phyloP scores from a whole-genome alignment of 345 rosid species.

The Rhodamnia rubescens region DNA sequence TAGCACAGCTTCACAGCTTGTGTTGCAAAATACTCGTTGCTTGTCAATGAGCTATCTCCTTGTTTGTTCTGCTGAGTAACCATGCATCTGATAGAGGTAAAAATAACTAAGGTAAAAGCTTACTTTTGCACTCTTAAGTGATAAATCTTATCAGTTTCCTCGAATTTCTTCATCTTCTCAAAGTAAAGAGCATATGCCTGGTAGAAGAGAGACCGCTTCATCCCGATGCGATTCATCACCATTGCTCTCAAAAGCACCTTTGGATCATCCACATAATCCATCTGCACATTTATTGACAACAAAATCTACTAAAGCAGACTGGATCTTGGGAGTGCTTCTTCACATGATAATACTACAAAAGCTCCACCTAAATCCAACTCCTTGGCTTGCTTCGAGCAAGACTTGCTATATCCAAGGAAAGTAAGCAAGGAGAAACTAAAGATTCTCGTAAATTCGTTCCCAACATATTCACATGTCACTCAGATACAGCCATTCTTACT shows the following conservation, averaged over 20 bases:
- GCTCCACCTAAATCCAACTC: not conserved
- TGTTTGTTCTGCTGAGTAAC: not conserved
- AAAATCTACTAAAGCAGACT: not conserved
- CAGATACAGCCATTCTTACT: not conserved
- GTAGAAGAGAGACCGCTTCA: conserved; percentile 58
- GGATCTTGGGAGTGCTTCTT: not conserved
- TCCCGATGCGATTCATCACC: conserved; percentile 73
- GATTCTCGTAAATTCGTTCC: not conserved
- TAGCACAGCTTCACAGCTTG: not conserved
- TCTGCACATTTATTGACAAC: conserved; percentile 27
- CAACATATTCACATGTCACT: not conserved
- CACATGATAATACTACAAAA: not conserved
- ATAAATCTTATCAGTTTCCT: conserved; percentile 87
- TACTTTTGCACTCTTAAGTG: conserved; percentile 75
- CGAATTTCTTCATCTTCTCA: conserved; percentile 75
- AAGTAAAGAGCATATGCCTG: conserved; percentile 86
- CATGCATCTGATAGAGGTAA: not conserved
- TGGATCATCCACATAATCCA: conserved; percentile 93
- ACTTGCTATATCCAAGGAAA: not conserved
- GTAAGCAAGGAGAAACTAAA: not conserved
- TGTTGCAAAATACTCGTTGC: not conserved
- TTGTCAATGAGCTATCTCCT: not conserved
- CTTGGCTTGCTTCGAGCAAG: not conserved
- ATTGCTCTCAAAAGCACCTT: conserved; percentile 48
- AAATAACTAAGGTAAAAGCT: conserved; percentile 4